These are phyloP conservation scores for Colletotrichum sansevieriae DNA, from an alignment of 2,329 filamentous ascomycete species.

Conservation along the genomic window DNA sequence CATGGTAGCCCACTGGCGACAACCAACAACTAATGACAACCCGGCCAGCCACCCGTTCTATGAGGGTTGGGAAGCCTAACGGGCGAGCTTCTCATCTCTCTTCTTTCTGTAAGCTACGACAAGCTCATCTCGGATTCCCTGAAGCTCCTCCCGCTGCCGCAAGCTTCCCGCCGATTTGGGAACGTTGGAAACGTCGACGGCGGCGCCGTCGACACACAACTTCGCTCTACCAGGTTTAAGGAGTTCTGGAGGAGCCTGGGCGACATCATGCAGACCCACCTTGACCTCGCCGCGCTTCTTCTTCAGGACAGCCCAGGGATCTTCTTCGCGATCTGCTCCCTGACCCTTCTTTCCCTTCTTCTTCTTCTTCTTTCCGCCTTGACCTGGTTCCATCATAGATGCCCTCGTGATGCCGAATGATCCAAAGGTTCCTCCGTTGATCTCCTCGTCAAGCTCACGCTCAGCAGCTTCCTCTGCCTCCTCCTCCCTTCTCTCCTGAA, in stretches of 20 bases:
- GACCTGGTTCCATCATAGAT: constrained; percentile 54
- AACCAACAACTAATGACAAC: neutral
- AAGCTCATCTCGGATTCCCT: constrained; percentile 52
- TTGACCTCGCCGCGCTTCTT: constrained; percentile 71
- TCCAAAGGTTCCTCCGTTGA: constrained; percentile 59
- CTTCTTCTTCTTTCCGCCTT: constrained; percentile 61
- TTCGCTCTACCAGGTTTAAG: constrained; percentile 59
- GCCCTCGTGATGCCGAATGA: constrained; percentile 48
- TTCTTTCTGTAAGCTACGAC: constrained; percentile 56
- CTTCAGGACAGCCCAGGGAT: constrained; percentile 84
- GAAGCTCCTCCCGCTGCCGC: constrained; percentile 55
- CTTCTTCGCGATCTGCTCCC: constrained; percentile 66
- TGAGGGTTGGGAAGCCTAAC: constrained; percentile 4
- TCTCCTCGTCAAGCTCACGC: constrained; percentile 71
- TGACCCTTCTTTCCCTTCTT: constrained; percentile 59
- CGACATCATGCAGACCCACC: constrained; percentile 70
- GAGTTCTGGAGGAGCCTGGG: constrained; percentile 81
- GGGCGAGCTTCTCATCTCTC: constrained; percentile 44
- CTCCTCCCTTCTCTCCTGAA: constrained; percentile 74
- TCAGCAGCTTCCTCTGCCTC: constrained; percentile 74
- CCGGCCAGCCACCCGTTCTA: neutral
- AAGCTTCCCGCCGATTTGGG: constrained; percentile 56
- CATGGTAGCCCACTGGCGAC: no score
- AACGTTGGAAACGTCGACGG: constrained; percentile 52
- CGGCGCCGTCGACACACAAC: constrained; percentile 50